These are phyloP conservation scores for Colletotrichum caudatum DNA, from an alignment of 2,329 filamentous ascomycete genomes.

Conservation along the genomic window DNA sequence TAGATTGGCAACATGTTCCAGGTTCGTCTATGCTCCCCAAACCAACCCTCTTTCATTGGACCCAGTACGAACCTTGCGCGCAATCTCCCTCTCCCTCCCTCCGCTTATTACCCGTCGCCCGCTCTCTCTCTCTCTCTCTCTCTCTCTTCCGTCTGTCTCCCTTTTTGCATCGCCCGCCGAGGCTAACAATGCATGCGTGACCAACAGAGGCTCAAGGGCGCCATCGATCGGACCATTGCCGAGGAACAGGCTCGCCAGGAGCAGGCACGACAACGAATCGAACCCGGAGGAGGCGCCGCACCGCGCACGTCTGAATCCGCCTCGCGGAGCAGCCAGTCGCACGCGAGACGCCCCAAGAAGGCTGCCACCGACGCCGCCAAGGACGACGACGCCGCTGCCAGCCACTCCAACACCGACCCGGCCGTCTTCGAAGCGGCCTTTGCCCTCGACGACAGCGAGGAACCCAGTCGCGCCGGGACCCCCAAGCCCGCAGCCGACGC, in stretches of 20 bases:
- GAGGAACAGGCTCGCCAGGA: conserved; percentile 90
- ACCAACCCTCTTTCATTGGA: conserved; percentile 27
- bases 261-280: conserved; percentile 46
- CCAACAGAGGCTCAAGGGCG: conserved; percentile 80
- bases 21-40: conserved; percentile 40
- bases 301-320: conserved; percentile 53
- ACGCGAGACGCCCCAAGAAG: conserved; percentile 55
- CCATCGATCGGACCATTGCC: conserved; percentile 87
- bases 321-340: conserved; percentile 34
- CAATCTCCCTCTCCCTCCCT: neutral
- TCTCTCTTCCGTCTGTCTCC: too few relatives aligned
- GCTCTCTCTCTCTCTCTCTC: neutral
- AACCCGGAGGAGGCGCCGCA: conserved; percentile 27
- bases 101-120: neutral
- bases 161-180: neutral
- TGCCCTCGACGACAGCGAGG: conserved; percentile 85
- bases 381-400: conserved; percentile 55
- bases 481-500: conserved; percentile 59
- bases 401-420: conserved; percentile 76
- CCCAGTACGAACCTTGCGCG: neutral
- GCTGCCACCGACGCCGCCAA: conserved; percentile 45
- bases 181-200: conserved; percentile 19
- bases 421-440: conserved; percentile 90
- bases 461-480: conserved; percentile 71
- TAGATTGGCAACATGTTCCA: conserved; percentile 46